Base-by-base conservation (phyloP, 2,329 filamentous ascomycete species). In the Verticillium longisporum region DNA sequence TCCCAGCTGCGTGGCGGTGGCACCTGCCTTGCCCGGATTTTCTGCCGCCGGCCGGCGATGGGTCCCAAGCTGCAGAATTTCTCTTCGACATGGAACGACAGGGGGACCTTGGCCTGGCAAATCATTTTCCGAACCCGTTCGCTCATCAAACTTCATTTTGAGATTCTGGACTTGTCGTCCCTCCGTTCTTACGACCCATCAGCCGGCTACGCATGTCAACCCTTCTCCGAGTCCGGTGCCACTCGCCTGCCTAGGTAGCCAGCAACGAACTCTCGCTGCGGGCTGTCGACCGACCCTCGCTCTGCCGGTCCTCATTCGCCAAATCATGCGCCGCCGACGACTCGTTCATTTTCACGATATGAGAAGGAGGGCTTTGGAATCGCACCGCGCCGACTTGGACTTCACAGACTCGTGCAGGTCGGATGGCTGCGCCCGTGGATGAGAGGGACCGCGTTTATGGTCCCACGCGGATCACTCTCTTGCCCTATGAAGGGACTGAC, bases 361-460 rank as follows among this genome's bases (percentile, higher is more conserved):
- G 54, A 55, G 26, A 32, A 55, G 31, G 54, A 55, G 7, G 31
- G 32, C 9, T n/a, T 18, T 18, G 32, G 9, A 55, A 34, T 55
- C 54, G 32, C 54, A 32, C 15, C 32, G 54, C 32, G 26, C 54
- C 26, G 54, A 15, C 54, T 32, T 63, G 59, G 61, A 63, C 55
- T 57, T 61, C 57, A 45, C 54, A 57, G 61, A 61, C 59, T 63
- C 61, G 18, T 56, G 37, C 45, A 9, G 59, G n/a, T 59, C 61
- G 55, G 50, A 65, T 65, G 64, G 62, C 63, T 61, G 61, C 60
- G 33, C 57, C 32, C 62, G 62, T 58, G 45, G 62, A 64, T 57
- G 64, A 64, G 55, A 61, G 33, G 10, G 57, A 55, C 62, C 64
- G 64, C 50, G 56, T 65, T 53, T 60, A 65, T 54, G 64, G 64